Evolutionary conservation across 2,329 filamentous ascomycete genomes (phyloP), one percentile per base, ranked within the genome.

Genomic region (Ophiocordyceps australis): DNA sequence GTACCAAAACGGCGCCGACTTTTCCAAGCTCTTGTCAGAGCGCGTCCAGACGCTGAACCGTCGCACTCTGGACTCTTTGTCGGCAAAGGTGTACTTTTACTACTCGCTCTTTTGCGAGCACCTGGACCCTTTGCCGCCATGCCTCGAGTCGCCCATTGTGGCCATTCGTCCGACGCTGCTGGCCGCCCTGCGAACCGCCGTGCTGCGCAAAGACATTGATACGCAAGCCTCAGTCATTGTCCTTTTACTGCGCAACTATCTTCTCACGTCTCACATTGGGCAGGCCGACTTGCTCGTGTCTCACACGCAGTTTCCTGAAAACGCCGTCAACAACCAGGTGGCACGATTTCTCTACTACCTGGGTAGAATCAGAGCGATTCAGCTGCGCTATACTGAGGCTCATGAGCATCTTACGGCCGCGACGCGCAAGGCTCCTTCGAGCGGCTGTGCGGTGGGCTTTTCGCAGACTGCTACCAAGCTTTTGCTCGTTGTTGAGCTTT

Each of bases 191-290:
- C 73, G 89, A 43, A 95, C 86, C 23, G 81, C 89, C n/a, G 89
- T 95, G 16, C 64, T 98, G 35, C 77, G 89, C 40, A 95, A 95
- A 59, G 89, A 98, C 51, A 73, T 83, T 36, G 89, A 98, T 43
- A 94, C 81, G n/a, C 86, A 95, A 56, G 82, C 89, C 16, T 82
- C 86, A 1, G 82, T 95, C 38, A 95, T 92, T 38, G 91, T 92
- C 10, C 65, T 98, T 30, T 65, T 98, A 27, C 74, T 98, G 39
- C 81, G 89, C 41, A 98, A 89, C 56, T 98, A 98, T 51, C 73
- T 98, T 36, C 74, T 79, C 25, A 95, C 86, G 23, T 93, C 89
- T 37, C 86, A 95, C 54, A 94, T 98, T 52, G 77, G 79, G 29
- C 89, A 98, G 57, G 89, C 89, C 38, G 89, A 98, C 52, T 70